Evolutionary conservation across 1,284 basidiomycete species (phyloP).

Genomic region (Xerocomus amazonicus): DNA sequence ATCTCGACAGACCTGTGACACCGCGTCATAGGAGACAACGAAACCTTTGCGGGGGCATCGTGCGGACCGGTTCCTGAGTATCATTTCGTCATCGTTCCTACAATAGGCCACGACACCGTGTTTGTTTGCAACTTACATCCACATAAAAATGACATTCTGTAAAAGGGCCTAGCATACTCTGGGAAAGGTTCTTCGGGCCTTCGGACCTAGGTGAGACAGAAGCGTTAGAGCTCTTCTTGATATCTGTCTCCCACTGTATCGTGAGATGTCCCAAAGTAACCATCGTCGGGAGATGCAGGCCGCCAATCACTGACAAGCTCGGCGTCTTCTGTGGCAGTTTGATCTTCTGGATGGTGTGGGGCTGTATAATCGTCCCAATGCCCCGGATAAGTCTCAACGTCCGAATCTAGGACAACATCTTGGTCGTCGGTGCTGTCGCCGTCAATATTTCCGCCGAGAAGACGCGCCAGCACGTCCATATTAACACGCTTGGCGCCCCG

Average conservation of each 20-base stretch:
- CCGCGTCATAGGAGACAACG: slow-evolving; percentile 13
- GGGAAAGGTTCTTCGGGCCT: not conserved
- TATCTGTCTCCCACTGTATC: slow-evolving; percentile 23
- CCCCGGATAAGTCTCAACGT: slow-evolving; percentile 5
- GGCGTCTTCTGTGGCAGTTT: slow-evolving; percentile 14
- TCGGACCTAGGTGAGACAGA: not conserved
- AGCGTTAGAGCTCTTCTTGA: slow-evolving; percentile 29
- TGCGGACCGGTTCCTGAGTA: slow-evolving; percentile 5
- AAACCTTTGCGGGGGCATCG: not conserved
- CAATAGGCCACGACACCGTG: no score
- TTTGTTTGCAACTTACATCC: not conserved
- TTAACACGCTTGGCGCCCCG: slow-evolving; percentile 33
- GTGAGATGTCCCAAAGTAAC: slow-evolving; percentile 11
- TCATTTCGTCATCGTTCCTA: not conserved
- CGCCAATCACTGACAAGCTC: slow-evolving; percentile 40
- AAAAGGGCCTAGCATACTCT: not conserved
- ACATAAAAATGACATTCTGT: slow-evolving; percentile 8
- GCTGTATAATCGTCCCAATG: slow-evolving; percentile 2
- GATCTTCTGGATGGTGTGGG: not conserved
- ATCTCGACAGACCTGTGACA: slow-evolving; percentile 23
- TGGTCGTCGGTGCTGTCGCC: slow-evolving; percentile 7
- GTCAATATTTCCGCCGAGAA: slow-evolving; percentile 25
- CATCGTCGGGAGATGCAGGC: slow-evolving; percentile 32
- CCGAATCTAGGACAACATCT: slow-evolving; percentile 10
- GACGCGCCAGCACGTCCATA: slow-evolving; percentile 36